Conservation (phyloP, 2,329 filamentous ascomycete species). For the Dothideomycetes sp. region DNA sequence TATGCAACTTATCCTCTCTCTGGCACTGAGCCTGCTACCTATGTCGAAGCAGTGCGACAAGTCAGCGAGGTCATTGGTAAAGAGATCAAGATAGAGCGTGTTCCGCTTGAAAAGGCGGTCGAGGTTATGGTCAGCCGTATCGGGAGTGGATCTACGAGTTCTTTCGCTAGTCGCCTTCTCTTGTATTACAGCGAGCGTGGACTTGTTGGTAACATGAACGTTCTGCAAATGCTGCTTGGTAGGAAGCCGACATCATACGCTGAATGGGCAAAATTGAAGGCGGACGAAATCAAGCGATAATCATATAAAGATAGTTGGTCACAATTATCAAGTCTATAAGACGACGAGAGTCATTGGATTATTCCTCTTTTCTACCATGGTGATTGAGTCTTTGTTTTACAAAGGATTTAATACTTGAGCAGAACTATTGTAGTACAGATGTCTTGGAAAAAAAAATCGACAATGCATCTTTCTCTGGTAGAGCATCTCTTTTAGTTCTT, state of each 20-base stretch:
- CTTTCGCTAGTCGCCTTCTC: constrained; percentile 16
- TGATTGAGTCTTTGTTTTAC: too few relatives aligned
- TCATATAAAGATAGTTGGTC: too few relatives aligned
- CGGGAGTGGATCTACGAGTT: constrained; percentile 8
- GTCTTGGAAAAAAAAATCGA: too few relatives aligned
- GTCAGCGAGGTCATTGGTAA: constrained; percentile 21
- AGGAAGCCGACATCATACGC: constrained; percentile 15
- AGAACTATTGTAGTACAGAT: too few relatives aligned
- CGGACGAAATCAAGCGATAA: constrained; percentile 8
- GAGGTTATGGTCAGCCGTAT: constrained; percentile 14
- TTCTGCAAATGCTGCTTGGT: constrained; percentile 18
- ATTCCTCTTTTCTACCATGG: too few relatives aligned
- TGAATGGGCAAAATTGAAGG: constrained; percentile 14
- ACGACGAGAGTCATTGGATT: too few relatives aligned
- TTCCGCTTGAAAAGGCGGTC: constrained; percentile 18
- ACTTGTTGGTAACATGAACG: constrained; percentile 18
- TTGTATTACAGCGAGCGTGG: constrained; percentile 19
- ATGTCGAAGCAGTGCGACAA: constrained; percentile 18
- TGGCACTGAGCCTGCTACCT: constrained; percentile 16
- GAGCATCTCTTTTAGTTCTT: too few relatives aligned
- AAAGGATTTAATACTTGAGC: too few relatives aligned
- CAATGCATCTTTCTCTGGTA: too few relatives aligned
- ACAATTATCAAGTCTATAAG: too few relatives aligned
- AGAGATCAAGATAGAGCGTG: constrained; percentile 18
- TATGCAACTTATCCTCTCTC: constrained; percentile 24